Conservation (phyloP, 176 grass and related monocot genomes). For the Hordeum marinum region DNA sequence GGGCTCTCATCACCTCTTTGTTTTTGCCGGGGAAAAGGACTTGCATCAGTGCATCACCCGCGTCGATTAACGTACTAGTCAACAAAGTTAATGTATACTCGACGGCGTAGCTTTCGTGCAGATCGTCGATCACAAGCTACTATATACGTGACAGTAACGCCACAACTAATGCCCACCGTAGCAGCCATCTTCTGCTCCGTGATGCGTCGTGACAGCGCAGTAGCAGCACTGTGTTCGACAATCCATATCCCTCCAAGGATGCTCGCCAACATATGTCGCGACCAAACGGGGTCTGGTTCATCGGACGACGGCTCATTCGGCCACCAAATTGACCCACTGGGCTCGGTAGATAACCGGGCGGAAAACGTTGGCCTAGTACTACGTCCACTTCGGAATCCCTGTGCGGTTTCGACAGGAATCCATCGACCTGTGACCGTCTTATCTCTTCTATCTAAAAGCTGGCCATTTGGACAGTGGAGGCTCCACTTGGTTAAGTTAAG, state of each 20-base stretch:
- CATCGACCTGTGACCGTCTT: background rate
- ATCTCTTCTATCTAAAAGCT: background rate
- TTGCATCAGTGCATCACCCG: slow-evolving; percentile 14
- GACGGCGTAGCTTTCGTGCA: background rate
- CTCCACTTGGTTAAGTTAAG: background rate
- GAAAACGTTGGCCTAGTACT: background rate
- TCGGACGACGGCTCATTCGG: background rate
- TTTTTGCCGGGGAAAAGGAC: background rate
- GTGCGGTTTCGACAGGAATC: slow-evolving; percentile 3
- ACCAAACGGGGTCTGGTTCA: background rate
- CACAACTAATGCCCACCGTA: background rate
- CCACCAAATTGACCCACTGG: background rate
- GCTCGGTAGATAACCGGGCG: background rate
- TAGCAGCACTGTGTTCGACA: background rate
- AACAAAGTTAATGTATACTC: background rate
- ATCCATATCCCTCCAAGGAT: background rate
- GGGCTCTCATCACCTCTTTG: background rate
- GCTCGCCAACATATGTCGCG: background rate
- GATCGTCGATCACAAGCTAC: background rate
- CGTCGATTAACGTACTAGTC: background rate
- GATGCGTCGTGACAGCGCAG: background rate
- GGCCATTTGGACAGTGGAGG: background rate
- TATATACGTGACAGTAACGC: slow-evolving; percentile 12
- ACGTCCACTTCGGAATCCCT: background rate
- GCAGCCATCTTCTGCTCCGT: background rate